These are phyloP conservation scores for Kwoniella botswanensis DNA, from an alignment of 768 basidiomycete species.

Conservation along the genomic window DNA sequence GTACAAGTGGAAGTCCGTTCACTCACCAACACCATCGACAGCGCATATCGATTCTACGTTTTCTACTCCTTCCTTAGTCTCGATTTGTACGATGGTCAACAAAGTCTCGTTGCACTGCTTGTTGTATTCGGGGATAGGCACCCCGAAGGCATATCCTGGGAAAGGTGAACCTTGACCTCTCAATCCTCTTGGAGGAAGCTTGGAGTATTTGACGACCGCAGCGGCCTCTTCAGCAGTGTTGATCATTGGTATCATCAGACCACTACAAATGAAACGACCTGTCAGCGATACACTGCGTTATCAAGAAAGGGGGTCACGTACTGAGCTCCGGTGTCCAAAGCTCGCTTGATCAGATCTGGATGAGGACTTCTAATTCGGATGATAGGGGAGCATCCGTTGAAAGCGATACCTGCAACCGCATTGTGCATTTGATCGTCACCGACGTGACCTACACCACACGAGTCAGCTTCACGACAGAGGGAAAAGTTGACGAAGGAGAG, in stretches of 20 bases:
- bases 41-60: slow-evolving; percentile 48
- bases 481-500: background rate
- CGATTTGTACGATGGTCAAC: slow-evolving; percentile 47
- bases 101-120: slow-evolving; percentile 4
- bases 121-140: background rate
- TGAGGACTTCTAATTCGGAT: slow-evolving; percentile 45
- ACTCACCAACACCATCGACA: slow-evolving; percentile 50
- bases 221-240: slow-evolving; percentile 47
- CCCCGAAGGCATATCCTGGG: slow-evolving; percentile 2
- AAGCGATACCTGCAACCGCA: slow-evolving; percentile 37
- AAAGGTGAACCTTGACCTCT: slow-evolving; percentile 39
- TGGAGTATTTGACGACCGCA: slow-evolving; percentile 40
- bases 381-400: slow-evolving; percentile 37
- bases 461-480: slow-evolving; percentile 26
- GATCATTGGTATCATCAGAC: slow-evolving; percentile 49
- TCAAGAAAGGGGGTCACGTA: background rate
- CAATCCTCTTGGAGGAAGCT: slow-evolving; percentile 48
- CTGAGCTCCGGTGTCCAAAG: slow-evolving; percentile 38
- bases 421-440: slow-evolving; percentile 47
- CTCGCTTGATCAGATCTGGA: slow-evolving; percentile 40
- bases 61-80: slow-evolving; percentile 44
- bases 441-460: slow-evolving; percentile 33
- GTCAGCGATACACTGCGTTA: background rate
- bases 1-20: background rate
- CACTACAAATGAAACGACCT: slow-evolving; percentile 19